Evolutionary conservation across 2,329 filamentous ascomycete species (phyloP), one percentile per base, ranked within the genome.

Genomic region (Fusarium sp.): DNA sequence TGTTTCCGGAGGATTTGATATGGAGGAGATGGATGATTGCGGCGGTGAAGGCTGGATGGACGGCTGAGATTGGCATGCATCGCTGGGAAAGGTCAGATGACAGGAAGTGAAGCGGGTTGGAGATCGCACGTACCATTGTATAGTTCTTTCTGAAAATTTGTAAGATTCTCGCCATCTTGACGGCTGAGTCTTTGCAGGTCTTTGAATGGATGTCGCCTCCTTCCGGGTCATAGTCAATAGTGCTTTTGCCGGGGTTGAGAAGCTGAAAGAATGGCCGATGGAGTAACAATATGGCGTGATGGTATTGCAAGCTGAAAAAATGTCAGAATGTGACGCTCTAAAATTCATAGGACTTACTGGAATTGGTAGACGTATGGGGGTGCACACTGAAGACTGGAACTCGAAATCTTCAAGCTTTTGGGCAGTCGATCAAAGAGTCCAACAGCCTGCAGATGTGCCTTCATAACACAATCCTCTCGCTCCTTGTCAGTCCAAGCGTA

Each of bases 61-160:
- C 66, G 0, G 63, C 68, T 10, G 68, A 70, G 10, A 70, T 59
- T 10, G 68, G 68, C 3, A 68, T 55, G 9, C 43, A 60, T 29
- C 33, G 57, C 68, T 70, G 7, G 11, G 2, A 3, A 8, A 5
- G 5, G 20, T 52, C 4, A 52, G 26, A 8, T 10, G 5, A 18
- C 3, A 4, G 3, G 10, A n/a, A 21, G 1, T 13, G 20, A 2
- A 50, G n/a, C n/a, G n/a, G n/a, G n/a, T n/a, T n/a, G n/a, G n/a
- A n/a, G n/a, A n/a, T n/a, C n/a, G n/a, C 33, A 41, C 41, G 26
- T 16, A 60, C 57, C 10, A 33, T 67, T 23, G 63, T 68, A 16
- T 60, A 70, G 5, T 70, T 70, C 4, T 69, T 70, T 8, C 47
- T 46, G n/a, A 68, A 70, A 15, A 70, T 70, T 2, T 60, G 68